Conservation (phyloP, 768 basidiomycete species). For the Hericium rajendrae region DNA sequence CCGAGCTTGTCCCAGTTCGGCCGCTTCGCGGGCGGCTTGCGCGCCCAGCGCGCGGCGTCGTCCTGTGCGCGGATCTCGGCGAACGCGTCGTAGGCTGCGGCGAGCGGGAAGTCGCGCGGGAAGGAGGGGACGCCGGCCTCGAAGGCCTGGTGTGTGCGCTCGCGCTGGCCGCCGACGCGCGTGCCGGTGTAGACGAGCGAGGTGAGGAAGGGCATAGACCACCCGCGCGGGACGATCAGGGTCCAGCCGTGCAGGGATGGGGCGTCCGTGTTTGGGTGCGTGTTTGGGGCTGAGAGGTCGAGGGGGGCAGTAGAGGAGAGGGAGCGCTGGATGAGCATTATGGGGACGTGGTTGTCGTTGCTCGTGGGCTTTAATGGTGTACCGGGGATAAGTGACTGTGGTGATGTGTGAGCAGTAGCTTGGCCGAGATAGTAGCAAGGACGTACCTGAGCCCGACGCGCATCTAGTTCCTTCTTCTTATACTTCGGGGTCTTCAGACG, state of each 20-base stretch:
- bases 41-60: slow-evolving; percentile 57
- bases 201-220: slow-evolving; percentile 83
- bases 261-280: slow-evolving; percentile 7
- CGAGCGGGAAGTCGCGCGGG: slow-evolving; percentile 71
- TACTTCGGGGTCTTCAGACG: slow-evolving; percentile 51
- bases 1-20: slow-evolving; percentile 58
- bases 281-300: slow-evolving; percentile 9
- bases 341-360: slow-evolving; percentile 76
- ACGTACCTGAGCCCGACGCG: slow-evolving; percentile 62
- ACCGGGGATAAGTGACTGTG: slow-evolving; percentile 71
- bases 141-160: slow-evolving; percentile 71
- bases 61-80: slow-evolving; percentile 38
- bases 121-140: slow-evolving; percentile 71
- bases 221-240: slow-evolving; percentile 76
- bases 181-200: slow-evolving; percentile 80
- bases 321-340: slow-evolving; percentile 76
- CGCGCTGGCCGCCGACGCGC: slow-evolving; percentile 77
- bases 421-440: not conserved
- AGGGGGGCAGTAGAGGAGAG: slow-evolving; percentile 31
- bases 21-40: slow-evolving; percentile 84
- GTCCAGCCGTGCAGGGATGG: slow-evolving; percentile 72
- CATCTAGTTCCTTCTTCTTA: slow-evolving; percentile 80
- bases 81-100: slow-evolving; percentile 42
- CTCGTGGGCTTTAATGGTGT: slow-evolving; percentile 52
- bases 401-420: not conserved